These are phyloP conservation scores for Wallacemonas collosoma DNA, from an alignment of 208 protist genomes.

Conservation along the genomic window DNA sequence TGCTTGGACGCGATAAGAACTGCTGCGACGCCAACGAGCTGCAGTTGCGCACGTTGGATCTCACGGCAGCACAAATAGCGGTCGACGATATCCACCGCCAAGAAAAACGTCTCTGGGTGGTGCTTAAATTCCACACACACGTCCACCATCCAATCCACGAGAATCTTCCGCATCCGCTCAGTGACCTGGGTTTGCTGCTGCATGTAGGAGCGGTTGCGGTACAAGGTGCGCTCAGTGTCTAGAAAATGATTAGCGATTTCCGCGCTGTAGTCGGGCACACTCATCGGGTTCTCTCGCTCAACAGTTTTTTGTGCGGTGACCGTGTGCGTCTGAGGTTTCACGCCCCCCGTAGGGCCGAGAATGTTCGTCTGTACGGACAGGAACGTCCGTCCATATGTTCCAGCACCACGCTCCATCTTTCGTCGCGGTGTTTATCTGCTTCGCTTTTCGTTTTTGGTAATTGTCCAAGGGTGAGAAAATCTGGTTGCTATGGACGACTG, in stretches of 20 bases:
- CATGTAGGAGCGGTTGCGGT: conserved; percentile 53
- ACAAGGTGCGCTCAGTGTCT: conserved; percentile 52
- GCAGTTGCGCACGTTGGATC: conserved; percentile 69
- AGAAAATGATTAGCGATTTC: conserved; percentile 81
- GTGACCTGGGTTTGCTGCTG: conserved; percentile 91
- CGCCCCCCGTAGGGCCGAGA: conserved; percentile 6
- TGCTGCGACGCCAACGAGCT: conserved; percentile 88
- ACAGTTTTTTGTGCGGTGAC: not conserved
- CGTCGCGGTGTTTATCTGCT: not conserved
- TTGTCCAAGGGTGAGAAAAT: too few relatives aligned
- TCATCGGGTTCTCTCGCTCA: not conserved
- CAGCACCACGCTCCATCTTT: conserved; percentile 3
- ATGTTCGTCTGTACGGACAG: conserved; percentile 17
- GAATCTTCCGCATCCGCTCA: conserved; percentile 94
- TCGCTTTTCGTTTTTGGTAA: too few relatives aligned
- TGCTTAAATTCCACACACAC: conserved; percentile 95
- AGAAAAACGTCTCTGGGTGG: conserved; percentile 95
- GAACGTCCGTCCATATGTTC: conserved; percentile 17
- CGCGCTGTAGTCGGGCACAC: conserved; percentile 57
- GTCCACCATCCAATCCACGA: conserved; percentile 98
- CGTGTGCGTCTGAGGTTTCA: not conserved
- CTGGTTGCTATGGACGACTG: too few relatives aligned
- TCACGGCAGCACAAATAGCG: conserved; percentile 75
- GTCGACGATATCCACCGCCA: conserved; percentile 97
- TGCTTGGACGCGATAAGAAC: conserved; percentile 91